These are phyloP conservation scores for Epichloe hybrida DNA, from an alignment of 2,329 filamentous ascomycete genomes.

Conservation along the genomic window DNA sequence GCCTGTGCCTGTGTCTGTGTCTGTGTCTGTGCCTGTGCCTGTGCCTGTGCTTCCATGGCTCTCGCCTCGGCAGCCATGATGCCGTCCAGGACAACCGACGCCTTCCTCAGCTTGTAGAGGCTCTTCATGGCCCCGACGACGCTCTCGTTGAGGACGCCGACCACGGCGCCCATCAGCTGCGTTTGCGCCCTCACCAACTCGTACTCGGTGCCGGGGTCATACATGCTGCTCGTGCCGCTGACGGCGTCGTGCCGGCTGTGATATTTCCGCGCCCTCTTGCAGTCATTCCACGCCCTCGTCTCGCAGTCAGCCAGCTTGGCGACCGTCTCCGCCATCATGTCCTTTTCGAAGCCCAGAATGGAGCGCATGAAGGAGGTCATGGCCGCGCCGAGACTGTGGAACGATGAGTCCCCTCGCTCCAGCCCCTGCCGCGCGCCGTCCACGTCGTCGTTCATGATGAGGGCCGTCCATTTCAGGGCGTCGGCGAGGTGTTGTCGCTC, in stretches of 20 bases:
- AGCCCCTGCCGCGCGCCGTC: constrained; percentile 66
- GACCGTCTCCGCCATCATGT: constrained; percentile 74
- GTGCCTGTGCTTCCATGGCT: constrained; percentile 15
- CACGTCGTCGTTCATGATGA: constrained; percentile 85
- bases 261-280: constrained; percentile 54
- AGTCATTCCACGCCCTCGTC: constrained; percentile 59
- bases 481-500: constrained; percentile 43
- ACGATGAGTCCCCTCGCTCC: constrained; percentile 63
- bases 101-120: constrained; percentile 86
- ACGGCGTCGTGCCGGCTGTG: constrained; percentile 26
- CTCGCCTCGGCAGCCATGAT: constrained; percentile 64
- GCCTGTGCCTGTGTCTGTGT: too few relatives aligned
- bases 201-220: constrained; percentile 76
- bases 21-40: constrained; percentile 11
- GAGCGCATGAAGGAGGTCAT: constrained; percentile 77
- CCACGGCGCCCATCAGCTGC: constrained; percentile 78
- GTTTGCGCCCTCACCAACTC: constrained; percentile 72
- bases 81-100: constrained; percentile 67
- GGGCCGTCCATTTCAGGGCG: constrained; percentile 49
- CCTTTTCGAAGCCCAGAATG: constrained; percentile 81
- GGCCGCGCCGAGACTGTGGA: constrained; percentile 71
- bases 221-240: constrained; percentile 34
- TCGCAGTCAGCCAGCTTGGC: constrained; percentile 63
- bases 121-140: constrained; percentile 81
- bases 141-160: constrained; percentile 83